Conservation (phyloP, 2,329 filamentous ascomycete genomes). For the Hyphodiscus sp. region DNA sequence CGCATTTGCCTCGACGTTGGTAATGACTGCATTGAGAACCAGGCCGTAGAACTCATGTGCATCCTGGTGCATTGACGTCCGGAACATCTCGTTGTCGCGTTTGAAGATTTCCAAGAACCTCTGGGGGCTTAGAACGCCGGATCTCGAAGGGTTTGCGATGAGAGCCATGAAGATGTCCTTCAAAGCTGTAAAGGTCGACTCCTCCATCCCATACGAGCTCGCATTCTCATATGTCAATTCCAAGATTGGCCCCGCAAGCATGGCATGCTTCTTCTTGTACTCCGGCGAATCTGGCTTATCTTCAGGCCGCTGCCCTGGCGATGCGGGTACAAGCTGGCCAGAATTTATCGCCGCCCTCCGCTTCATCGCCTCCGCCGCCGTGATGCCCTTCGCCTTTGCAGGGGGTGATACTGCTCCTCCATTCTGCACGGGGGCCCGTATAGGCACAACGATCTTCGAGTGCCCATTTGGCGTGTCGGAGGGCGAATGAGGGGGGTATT, state of each 20-base stretch:
- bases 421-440: conserved; percentile 41
- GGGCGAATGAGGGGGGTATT: conserved; percentile 71
- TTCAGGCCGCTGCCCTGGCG: conserved; percentile 57
- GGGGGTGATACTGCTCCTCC: conserved; percentile 37
- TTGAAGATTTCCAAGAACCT: conserved; percentile 92
- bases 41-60: conserved; percentile 96
- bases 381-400: conserved; percentile 47
- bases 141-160: conserved; percentile 72
- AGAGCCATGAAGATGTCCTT: conserved; percentile 95
- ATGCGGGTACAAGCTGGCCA: conserved; percentile 47
- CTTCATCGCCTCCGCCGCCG: conserved; percentile 49
- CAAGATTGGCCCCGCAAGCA: conserved; percentile 79
- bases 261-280: conserved; percentile 95
- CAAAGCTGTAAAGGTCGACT: conserved; percentile 87
- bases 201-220: conserved; percentile 80
- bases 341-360: conserved; percentile 48
- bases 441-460: conserved; percentile 52
- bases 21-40: conserved; percentile 90
- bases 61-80: conserved; percentile 95
- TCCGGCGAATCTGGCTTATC: conserved; percentile 93
- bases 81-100: conserved; percentile 94
- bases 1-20: conserved; percentile 86
- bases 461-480: conserved; percentile 61
- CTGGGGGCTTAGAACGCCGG: conserved; percentile 85
- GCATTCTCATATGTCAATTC: conserved; percentile 79